A percentile compares a stretch with the other conserved stretches of the same genome.
Evolutionary conservation across 352 stramenopile genomes (phyloP).

Genomic region (Pythium rhizo-oryzae): DNA sequence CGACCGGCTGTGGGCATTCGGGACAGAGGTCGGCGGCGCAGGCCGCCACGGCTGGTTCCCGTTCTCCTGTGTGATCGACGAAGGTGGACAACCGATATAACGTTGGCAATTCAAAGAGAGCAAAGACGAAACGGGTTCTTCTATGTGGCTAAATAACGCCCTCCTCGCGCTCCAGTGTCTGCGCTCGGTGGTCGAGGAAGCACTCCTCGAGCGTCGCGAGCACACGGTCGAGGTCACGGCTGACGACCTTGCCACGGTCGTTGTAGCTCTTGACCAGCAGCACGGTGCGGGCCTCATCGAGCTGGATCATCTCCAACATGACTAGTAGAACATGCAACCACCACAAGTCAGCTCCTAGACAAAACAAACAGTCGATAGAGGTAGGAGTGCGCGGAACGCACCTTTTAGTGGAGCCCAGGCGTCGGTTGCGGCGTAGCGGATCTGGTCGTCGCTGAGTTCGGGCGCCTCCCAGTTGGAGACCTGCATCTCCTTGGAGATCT

Average conservation of each 20-base stretch:
- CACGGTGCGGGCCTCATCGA: slow-evolving; percentile 56
- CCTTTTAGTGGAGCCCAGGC: slow-evolving; percentile 76
- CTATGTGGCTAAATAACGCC: slow-evolving; percentile 26
- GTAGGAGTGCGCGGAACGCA: slow-evolving; percentile 23
- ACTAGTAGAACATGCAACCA: slow-evolving; percentile 36
- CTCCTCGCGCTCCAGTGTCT: slow-evolving; percentile 11
- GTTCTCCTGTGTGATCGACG: slow-evolving; percentile 27
- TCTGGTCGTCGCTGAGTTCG: slow-evolving; percentile 66
- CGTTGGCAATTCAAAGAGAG: no score
- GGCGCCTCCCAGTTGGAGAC: slow-evolving; percentile 83
- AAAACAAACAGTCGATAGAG: neutral
- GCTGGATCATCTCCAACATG: slow-evolving; percentile 74
- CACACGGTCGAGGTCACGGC: slow-evolving; percentile 49
- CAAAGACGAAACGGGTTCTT: neutral
- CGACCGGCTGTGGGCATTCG: slow-evolving; percentile 29
- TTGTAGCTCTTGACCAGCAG: slow-evolving; percentile 77
- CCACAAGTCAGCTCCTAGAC: neutral
- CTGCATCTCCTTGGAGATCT: slow-evolving; percentile 86
- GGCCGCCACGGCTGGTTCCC: slow-evolving; percentile 32
- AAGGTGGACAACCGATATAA: neutral
- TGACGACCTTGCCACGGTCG: slow-evolving; percentile 37
- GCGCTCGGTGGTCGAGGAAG: slow-evolving; percentile 19
- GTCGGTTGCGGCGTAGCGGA: slow-evolving; percentile 81
- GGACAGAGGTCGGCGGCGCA: neutral
- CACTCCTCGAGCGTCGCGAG: slow-evolving; percentile 45